Percentiles rank a stretch among this genome's conserved stretches.
Evolutionary conservation across 441 rosid genomes (phyloP).

Genomic region (Euphorbia schlechtendalii): DNA sequence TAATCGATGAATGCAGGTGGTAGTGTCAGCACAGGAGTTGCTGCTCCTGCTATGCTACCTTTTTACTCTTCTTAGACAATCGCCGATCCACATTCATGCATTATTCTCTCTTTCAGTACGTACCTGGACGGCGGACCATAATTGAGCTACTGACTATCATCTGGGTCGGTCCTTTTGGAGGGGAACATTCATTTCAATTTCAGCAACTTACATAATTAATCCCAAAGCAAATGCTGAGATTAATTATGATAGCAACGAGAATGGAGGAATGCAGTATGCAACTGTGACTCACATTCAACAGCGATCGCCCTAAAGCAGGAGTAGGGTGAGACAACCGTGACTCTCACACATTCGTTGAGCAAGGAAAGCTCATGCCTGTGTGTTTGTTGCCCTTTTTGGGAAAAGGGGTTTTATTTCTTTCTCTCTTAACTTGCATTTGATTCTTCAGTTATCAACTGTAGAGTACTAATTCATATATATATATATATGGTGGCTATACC

Average conservation of each 20-base stretch:
- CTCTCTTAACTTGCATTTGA: slow-evolving; percentile 1
- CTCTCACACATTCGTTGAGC: neutral
- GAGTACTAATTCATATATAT: neutral
- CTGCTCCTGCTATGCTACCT: slow-evolving; percentile 1
- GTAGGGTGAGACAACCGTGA: slow-evolving; percentile 4
- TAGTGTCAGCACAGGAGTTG: slow-evolving; percentile 7
- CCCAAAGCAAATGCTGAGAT: neutral
- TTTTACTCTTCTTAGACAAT: slow-evolving; percentile 11
- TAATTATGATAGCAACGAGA: neutral
- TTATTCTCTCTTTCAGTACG: neutral
- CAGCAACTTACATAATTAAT: neutral
- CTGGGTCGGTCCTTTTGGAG: neutral
- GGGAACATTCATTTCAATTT: neutral
- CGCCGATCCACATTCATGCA: neutral
- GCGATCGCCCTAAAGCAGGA: neutral
- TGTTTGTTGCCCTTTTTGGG: slow-evolving; percentile 1
- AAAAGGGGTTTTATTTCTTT: neutral
- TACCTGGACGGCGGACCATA: neutral
- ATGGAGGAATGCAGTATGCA: neutral
- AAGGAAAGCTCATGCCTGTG: slow-evolving; percentile 9
- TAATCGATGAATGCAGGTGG: slow-evolving; percentile 3
- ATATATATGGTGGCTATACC: slow-evolving; percentile 10
- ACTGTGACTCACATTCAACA: slow-evolving; percentile 10
- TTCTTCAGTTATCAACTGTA: slow-evolving; percentile 2
- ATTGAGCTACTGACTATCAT: neutral